phyloP scores from a whole-genome alignment of 352 stramenopile genomes.

The Pythium dissotocum region DNA sequence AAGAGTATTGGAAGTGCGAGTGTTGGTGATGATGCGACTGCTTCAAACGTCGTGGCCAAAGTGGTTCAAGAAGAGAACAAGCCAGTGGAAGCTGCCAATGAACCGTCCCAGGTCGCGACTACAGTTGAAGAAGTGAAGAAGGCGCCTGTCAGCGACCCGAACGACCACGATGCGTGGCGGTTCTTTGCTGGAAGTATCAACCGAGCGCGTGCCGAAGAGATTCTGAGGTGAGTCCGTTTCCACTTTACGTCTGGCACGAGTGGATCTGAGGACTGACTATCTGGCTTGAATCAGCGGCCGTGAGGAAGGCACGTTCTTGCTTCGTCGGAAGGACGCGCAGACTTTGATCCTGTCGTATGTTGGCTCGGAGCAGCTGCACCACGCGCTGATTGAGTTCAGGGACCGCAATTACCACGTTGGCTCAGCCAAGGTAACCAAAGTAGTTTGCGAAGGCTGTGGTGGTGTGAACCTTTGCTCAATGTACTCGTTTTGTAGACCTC shows the following conservation, averaged over 20 bases:
- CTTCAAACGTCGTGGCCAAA: constrained; percentile 5
- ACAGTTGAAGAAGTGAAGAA: constrained; percentile 16
- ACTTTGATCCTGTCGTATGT: constrained; percentile 86
- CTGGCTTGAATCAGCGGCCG: constrained; percentile 31
- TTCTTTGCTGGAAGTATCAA: constrained; percentile 85
- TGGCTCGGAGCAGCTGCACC: constrained; percentile 62
- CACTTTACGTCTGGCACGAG: not conserved
- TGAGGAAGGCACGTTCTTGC: constrained; percentile 73
- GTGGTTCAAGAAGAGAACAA: not conserved
- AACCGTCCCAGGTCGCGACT: too few relatives aligned
- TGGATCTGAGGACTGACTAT: not conserved
- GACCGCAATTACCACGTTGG: constrained; percentile 76
- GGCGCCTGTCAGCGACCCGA: constrained; percentile 31
- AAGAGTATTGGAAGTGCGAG: not conserved
- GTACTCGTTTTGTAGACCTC: constrained; percentile 37
- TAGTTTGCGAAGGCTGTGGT: not conserved
- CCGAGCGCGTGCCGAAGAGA: constrained; percentile 57
- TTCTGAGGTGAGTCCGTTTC: constrained; percentile 50
- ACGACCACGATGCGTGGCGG: constrained; percentile 68
- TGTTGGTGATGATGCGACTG: not conserved
- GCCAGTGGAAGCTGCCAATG: not conserved
- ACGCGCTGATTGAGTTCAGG: constrained; percentile 79
- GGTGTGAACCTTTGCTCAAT: not conserved
- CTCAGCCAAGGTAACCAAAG: constrained; percentile 56
- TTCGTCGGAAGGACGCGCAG: constrained; percentile 79